Evolutionary conservation across 2,329 filamentous ascomycete genomes (phyloP), one percentile per base, ranked within the genome.

Genomic region (Aureobasidium mangrovei): DNA sequence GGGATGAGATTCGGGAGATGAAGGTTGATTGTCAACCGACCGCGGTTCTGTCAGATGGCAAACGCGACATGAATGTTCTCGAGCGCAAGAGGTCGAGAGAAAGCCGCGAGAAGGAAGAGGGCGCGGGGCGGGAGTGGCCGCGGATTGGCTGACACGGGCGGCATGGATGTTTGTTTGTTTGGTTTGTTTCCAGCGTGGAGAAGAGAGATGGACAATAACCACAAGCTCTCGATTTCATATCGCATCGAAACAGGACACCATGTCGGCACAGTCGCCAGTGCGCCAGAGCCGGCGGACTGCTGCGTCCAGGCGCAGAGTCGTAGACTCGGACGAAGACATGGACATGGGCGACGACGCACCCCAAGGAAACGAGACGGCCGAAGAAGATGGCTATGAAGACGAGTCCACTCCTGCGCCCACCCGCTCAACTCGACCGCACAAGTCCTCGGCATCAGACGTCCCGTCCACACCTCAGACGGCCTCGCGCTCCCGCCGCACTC

Each of bases 391-490:
- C 29, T 80, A 85, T 47, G 86, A 87, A 59, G 85, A 91, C 47
- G 88, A 95, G 47, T 93, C 90, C 64, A 86, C 85, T 42, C 89
- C 89, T 2, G 85, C 85, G 45, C 79, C 85, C 1, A 74, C 79
- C 54, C 78, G 77, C 56, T 76, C 73, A 44, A 80, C 76, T 32
- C 75, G 79, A n/a, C 73, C 79, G 59, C 72, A 77, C 56, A 78
- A 76, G 63, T 74, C 62, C 1, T 53, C 77, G 7, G 72, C 26
- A 2, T 53, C 73, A 3, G 72, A 75, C 4, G 71, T 74, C 4
- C 64, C 73, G 7, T 70, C 78, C 6, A 75, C 79, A 27, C 75
- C 72, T 26, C 69, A 63, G 57, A 63, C 63, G 57, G 70, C 72
- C 10, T 63, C 65, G 2, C 63, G 69, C 54, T 62, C 66, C 10